Evolutionary conservation across 495 filamentous ascomycete genomes (phyloP), one percentile per base, ranked within the genome.

Genomic region (Aspergillus diversus): DNA sequence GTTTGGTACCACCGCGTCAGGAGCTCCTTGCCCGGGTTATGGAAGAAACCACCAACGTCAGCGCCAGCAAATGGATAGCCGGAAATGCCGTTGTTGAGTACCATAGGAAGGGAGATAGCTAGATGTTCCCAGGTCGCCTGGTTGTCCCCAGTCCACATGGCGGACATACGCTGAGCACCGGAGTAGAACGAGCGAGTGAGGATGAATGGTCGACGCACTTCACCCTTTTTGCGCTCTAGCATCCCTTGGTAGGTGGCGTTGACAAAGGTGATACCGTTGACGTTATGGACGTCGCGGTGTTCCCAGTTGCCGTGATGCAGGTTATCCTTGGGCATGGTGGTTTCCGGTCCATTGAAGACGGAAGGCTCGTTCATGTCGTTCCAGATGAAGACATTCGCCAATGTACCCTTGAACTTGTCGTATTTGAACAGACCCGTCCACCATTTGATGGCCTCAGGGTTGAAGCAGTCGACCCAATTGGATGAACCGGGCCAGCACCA

Each of bases 331-430:
- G 95, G 95, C 92, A 97, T 97, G 34, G 94, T 71, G 11, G 91
- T 96, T 73, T 99, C 95, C 0, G 95, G 95, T 0, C 95, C 95
- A 71, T 97, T 97, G 81, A 99, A 99, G 7, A 99, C 95, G 0
- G 95, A 97, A 0, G 95, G 95, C 77, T 99, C 95, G 69, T 97
- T 99, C 95, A 99, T 99, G 71, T 99, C 95, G 74, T 99, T 99
- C 95, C 95, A 99, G 71, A 98, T 88, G 79, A 92, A 97, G 5
- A 89, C 85, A 71, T 97, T 98, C 42, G 87, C 76, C 67, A 88
- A 81, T 5, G 92, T 88, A 52, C 91, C 92, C 72, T 90, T 90
- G 81, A 96, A 97, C 48, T 75, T 83, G 70, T 92, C 87, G 69
- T 92, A 97, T 64, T 90, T 89, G 83, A 96, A 97, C 7, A 97